These are phyloP conservation scores for Hygrocybe coccinea DNA, from an alignment of 768 basidiomycete genomes.

Conservation along the genomic window DNA sequence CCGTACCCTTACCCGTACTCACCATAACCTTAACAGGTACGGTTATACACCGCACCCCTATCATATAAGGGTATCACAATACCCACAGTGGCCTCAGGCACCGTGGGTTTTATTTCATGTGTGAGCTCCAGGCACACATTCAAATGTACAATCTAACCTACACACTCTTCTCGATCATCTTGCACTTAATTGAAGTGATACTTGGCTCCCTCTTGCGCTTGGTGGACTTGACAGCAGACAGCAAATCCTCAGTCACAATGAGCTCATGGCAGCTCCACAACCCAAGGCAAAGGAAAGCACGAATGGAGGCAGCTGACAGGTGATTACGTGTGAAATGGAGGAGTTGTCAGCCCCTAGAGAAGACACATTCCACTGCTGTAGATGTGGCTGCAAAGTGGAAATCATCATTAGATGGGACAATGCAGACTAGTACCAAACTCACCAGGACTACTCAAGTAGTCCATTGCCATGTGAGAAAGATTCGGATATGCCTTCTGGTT, in stretches of 20 bases:
- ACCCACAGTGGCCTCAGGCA: not conserved
- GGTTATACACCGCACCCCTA: not conserved
- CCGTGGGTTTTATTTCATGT: not conserved
- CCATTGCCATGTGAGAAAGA: conserved; percentile 13
- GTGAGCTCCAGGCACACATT: too few species aligned
- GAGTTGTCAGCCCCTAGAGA: conserved; percentile 16
- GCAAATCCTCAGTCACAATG: conserved; percentile 8
- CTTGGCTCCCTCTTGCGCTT: not conserved
- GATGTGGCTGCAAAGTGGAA: conserved; percentile 12
- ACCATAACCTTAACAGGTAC: not conserved
- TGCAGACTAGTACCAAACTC: not conserved
- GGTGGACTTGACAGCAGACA: conserved; percentile 2
- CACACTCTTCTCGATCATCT: not conserved
- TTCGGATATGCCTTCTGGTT: conserved; percentile 8
- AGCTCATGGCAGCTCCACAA: conserved; percentile 15
- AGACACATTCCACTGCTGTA: conserved; percentile 15
- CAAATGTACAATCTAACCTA: not conserved
- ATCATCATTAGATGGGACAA: not conserved
- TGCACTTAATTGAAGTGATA: not conserved
- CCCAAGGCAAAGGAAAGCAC: conserved; percentile 3
- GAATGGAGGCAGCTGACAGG: conserved; percentile 13
- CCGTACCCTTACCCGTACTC: not conserved
- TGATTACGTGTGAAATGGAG: conserved; percentile 18
- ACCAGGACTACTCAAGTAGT: conserved; percentile 17
- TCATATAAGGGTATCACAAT: not conserved